phyloP scores from a whole-genome alignment of 805 yeast genomes.

The Saitoella complicata region DNA sequence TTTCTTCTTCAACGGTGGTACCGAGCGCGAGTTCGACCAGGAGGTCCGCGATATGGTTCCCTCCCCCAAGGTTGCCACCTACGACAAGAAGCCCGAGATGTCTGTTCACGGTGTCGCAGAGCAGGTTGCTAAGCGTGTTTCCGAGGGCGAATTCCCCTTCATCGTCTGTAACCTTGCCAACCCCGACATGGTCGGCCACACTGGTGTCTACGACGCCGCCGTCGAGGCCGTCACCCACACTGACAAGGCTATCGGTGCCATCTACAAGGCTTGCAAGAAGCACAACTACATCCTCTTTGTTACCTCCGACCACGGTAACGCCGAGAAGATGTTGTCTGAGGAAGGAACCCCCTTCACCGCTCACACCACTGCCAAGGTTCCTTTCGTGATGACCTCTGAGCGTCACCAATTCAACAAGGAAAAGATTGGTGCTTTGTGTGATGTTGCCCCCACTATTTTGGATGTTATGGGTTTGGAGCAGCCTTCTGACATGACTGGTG shows the following conservation, averaged over 20 bases:
- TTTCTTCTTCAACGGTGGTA: conserved; percentile 16
- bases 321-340: conserved; percentile 14
- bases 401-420: conserved; percentile 11
- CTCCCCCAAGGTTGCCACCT: conserved; percentile 14
- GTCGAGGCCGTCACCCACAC: conserved; percentile 13
- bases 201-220: conserved; percentile 15
- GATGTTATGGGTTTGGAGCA: conserved; percentile 12
- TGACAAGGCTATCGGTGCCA: conserved; percentile 12
- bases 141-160: conserved; percentile 12
- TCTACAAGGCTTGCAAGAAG: conserved; percentile 11
- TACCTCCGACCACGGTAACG: conserved; percentile 16
- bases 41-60: conserved; percentile 14
- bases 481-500: conserved; percentile 15
- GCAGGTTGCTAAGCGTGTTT: conserved; percentile 11
- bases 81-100: conserved; percentile 13
- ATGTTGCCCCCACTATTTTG: conserved; percentile 14
- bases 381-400: conserved; percentile 14
- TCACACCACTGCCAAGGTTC: conserved; percentile 14
- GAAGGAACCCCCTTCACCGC: conserved; percentile 14
- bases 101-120: conserved; percentile 14
- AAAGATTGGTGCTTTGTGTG: conserved; percentile 14
- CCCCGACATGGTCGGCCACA: conserved; percentile 16
- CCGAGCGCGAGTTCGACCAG: conserved; percentile 13
- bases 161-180: conserved; percentile 16
- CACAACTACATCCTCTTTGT: conserved; percentile 11